phyloP scores from a whole-genome alignment of 805 yeast species.

The Wickerhamiella allomyrinae region DNA sequence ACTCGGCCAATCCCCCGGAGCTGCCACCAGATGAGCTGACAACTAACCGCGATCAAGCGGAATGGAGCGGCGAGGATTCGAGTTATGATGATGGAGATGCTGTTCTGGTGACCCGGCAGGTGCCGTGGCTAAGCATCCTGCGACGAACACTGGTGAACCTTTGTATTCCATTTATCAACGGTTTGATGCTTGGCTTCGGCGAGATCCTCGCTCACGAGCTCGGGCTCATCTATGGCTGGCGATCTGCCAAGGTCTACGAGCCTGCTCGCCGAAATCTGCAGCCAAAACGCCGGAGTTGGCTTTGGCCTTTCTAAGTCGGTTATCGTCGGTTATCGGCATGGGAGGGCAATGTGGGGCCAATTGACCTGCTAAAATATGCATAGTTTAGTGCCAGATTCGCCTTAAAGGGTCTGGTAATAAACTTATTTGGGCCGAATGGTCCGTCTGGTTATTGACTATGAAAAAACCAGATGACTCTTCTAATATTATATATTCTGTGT shows the following conservation, averaged over 20 bases:
- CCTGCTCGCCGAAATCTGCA: constrained; percentile 9
- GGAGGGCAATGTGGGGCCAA: background rate
- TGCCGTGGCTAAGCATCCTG: constrained; percentile 11
- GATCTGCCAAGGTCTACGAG: constrained; percentile 23
- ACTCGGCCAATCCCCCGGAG: background rate
- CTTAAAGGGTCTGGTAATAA: background rate
- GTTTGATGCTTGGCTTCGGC: constrained; percentile 92
- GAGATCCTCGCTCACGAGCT: constrained; percentile 88
- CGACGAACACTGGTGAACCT: constrained; percentile 42
- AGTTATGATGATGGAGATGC: constrained; percentile 1
- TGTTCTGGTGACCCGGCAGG: constrained; percentile 4
- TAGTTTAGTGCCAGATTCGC: background rate
- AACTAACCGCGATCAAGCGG: background rate
- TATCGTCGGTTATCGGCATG: constrained; percentile 2
- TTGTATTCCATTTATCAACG: constrained; percentile 77
- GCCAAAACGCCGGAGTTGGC: constrained; percentile 14
- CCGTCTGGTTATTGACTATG: constrained; percentile 2
- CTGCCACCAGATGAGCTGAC: background rate
- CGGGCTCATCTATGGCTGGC: constrained; percentile 67
- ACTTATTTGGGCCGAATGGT: background rate
- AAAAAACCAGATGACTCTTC: constrained; percentile 1
- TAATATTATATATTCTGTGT: constrained; percentile 3
- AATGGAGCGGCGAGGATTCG: background rate
- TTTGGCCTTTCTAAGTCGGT: constrained; percentile 5
- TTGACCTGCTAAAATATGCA: background rate